A percentile compares a stretch with the other conserved stretches of the same genome.
Conservation (phyloP, 495 filamentous ascomycete genomes). For the Aspergillus funiculosus region DNA sequence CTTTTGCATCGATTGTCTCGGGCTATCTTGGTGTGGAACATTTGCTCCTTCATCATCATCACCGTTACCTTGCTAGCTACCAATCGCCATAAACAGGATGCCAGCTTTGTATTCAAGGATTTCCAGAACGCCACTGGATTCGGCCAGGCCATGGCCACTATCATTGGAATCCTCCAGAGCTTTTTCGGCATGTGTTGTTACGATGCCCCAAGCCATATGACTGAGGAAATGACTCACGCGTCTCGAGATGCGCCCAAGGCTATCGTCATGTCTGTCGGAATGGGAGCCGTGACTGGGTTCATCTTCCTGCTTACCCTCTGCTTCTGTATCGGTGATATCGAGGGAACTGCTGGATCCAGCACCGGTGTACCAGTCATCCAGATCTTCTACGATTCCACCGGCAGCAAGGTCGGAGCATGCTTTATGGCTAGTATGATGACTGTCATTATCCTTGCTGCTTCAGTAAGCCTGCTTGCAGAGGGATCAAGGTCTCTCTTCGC, state of each 20-base stretch:
- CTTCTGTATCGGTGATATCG: conserved; percentile 48
- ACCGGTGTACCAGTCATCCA: conserved; percentile 42
- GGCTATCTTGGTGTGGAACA: conserved; percentile 47
- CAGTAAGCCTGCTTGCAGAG: conserved; percentile 41
- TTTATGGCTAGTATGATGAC: conserved; percentile 40
- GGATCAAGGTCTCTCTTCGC: conserved; percentile 44
- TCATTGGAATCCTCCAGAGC: conserved; percentile 46
- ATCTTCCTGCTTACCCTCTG: conserved; percentile 44
- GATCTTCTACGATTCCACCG: conserved; percentile 46
- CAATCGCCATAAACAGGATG: conserved; percentile 45
- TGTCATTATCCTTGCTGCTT: conserved; percentile 36
- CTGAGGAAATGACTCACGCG: conserved; percentile 22
- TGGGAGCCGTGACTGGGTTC: conserved; percentile 39
- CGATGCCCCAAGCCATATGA: conserved; percentile 37
- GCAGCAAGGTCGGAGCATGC: conserved; percentile 38
- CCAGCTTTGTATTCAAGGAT: conserved; percentile 48
- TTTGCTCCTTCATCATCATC: conserved; percentile 43
- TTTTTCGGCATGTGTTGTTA: conserved; percentile 51
- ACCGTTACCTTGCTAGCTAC: conserved; percentile 43
- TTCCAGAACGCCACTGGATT: conserved; percentile 52
- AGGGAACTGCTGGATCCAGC: conserved; percentile 30
- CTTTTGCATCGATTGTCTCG: conserved; percentile 43
- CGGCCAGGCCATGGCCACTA: conserved; percentile 38
- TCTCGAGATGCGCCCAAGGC: conserved; percentile 21
- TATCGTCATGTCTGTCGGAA: conserved; percentile 20